Evolutionary conservation across 805 yeast genomes (phyloP), one percentile per base, ranked within the genome.

Genomic region (Lachancea dasiensis): DNA sequence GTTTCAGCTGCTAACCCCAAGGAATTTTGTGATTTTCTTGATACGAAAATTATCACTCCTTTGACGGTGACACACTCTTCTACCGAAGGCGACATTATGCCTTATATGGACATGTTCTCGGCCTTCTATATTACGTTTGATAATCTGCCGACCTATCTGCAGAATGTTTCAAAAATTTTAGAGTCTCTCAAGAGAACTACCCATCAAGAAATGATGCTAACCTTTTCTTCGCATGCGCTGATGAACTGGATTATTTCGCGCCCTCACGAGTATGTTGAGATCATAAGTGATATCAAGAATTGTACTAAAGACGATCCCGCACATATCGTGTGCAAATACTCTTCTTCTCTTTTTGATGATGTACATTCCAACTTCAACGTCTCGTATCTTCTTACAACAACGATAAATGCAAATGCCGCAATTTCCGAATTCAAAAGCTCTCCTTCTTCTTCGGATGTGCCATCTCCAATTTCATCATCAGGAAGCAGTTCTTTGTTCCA

Each of bases 191-290:
- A 63, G 41, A 68, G 68, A 45, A 64, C 69, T 3, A 57, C 72
- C 1, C 76, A 73, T 43, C 69, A 69, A 37, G 68, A 67, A 43
- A 39, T 73, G 15, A 43, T 74, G 6, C 57, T 73, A 30, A 58
- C 65, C 28, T 75, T 66, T 42, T 62, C 75, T 31, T 51, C 74
- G n/a, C 67, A 68, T 34, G 55, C 74, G 3, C 45, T 75, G 6
- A 58, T 63, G 41, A 56, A 62, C 27, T 78, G 83, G 82, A 61
- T 72, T 2, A 50, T 68, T 38, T 63, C 75, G 9, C 62, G 75
- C 44, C 72, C 79, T 0, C 38, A 47, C 4, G 77, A 75, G 35
- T 75, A 63, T 41, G 36, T 66, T 13, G 54, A 51, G 18, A 37
- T 43, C 14, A 27, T 31, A 7, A 31, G 21, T 14, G 41, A 31